These are phyloP conservation scores for Malassezia furfur DNA, from an alignment of 1,284 basidiomycete genomes.

Conservation along the genomic window DNA sequence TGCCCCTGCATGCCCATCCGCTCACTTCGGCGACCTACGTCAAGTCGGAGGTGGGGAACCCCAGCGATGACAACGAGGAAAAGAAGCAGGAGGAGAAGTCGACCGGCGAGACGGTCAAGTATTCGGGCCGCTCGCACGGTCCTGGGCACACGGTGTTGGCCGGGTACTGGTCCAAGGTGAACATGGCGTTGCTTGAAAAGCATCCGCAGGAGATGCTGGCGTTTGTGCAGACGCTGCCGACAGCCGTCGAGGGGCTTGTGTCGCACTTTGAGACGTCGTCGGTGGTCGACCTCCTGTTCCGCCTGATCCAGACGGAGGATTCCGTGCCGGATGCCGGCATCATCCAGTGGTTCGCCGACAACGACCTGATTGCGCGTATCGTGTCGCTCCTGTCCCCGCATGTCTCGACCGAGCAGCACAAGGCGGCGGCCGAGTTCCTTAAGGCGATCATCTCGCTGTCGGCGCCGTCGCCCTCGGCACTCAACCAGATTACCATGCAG, in stretches of 20 bases:
- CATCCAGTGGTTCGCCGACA: slow-evolving; percentile 72
- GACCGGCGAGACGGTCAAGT: neutral
- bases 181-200: slow-evolving; percentile 72
- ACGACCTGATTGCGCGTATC: slow-evolving; percentile 72
- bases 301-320: slow-evolving; percentile 86
- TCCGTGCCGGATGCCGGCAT: slow-evolving; percentile 69
- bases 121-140: slow-evolving; percentile 43
- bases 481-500: slow-evolving; percentile 47
- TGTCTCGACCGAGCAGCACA: slow-evolving; percentile 69
- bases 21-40: slow-evolving; percentile 22
- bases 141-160: slow-evolving; percentile 52
- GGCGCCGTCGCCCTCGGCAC: slow-evolving; percentile 67
- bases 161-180: slow-evolving; percentile 66
- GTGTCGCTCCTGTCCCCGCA: slow-evolving; percentile 73
- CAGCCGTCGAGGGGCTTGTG: slow-evolving; percentile 72
- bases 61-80: neutral
- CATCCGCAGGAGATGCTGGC: slow-evolving; percentile 87
- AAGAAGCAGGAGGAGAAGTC: neutral
- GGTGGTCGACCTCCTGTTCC: slow-evolving; percentile 80
- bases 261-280: slow-evolving; percentile 79
- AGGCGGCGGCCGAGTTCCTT: slow-evolving; percentile 79
- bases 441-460: slow-evolving; percentile 92
- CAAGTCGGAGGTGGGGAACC: neutral
- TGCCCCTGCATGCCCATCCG: slow-evolving; percentile 43
- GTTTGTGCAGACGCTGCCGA: slow-evolving; percentile 75